phyloP scores from a whole-genome alignment of 805 yeast species.

The Novakomyces olei region DNA sequence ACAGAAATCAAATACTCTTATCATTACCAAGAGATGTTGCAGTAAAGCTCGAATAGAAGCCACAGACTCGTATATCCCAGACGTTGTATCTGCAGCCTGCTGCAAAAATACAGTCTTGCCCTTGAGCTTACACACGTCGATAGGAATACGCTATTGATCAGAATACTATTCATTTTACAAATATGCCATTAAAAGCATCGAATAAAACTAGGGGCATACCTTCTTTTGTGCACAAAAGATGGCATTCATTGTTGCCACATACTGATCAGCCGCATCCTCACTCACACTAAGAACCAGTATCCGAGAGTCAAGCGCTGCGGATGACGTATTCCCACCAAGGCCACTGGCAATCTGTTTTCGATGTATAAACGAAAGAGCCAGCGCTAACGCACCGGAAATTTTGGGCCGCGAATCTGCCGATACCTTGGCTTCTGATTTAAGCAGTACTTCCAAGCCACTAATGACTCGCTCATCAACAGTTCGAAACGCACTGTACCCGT shows the following conservation, averaged over 20 bases:
- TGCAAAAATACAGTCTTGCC: conserved; percentile 59
- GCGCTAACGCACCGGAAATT: conserved; percentile 57
- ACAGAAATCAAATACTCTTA: not conserved
- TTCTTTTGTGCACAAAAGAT: conserved; percentile 89
- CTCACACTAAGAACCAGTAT: conserved; percentile 41
- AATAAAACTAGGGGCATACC: too few relatives aligned
- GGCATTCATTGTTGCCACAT: conserved; percentile 83
- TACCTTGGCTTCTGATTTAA: not conserved
- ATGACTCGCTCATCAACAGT: conserved; percentile 36
- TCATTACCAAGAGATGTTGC: conserved; percentile 44
- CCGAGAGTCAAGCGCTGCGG: conserved; percentile 35
- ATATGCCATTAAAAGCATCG: too few relatives aligned
- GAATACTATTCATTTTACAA: not conserved
- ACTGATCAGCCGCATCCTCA: conserved; percentile 56
- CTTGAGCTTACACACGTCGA: conserved; percentile 65
- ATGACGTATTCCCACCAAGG: conserved; percentile 17
- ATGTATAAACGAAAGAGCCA: conserved; percentile 63
- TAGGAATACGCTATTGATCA: conserved; percentile 32
- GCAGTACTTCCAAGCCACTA: conserved; percentile 1
- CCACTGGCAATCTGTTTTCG: conserved; percentile 18
- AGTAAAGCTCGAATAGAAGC: conserved; percentile 52
- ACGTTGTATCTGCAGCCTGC: conserved; percentile 88
- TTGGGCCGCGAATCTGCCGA: conserved; percentile 12
- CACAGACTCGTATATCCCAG: conserved; percentile 61
- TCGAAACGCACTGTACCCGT: conserved; percentile 66